These are phyloP conservation scores for Pseudotulostoma volvatum DNA, from an alignment of 495 filamentous ascomycete genomes.

Conservation along the genomic window DNA sequence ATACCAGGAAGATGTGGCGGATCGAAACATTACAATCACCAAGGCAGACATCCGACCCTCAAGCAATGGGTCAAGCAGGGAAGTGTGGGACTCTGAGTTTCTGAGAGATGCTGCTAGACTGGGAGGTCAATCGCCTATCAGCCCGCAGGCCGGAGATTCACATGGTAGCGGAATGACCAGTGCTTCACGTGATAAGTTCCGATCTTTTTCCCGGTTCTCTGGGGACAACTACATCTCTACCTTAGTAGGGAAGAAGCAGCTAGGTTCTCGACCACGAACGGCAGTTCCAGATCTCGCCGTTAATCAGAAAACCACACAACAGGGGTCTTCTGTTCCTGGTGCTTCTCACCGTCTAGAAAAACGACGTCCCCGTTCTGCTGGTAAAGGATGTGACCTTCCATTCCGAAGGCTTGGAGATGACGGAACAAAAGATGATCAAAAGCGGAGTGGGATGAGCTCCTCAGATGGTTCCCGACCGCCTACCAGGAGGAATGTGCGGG, in stretches of 20 bases:
- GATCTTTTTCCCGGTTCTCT: slow-evolving; percentile 3
- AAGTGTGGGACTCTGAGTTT: no score
- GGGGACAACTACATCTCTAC: not conserved
- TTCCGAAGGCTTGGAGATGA: not conserved
- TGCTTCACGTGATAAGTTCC: slow-evolving; percentile 11
- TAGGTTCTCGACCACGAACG: slow-evolving; percentile 10
- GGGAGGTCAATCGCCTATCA: not conserved
- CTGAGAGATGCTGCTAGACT: no score
- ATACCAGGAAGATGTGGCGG: slow-evolving; percentile 31
- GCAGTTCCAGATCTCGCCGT: slow-evolving; percentile 20
- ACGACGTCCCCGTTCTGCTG: not conserved
- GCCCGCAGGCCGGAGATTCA: not conserved
- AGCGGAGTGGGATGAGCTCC: slow-evolving; percentile 1
- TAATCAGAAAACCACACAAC: slow-evolving; percentile 6
- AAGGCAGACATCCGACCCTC: slow-evolving; percentile 1
- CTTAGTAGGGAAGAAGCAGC: slow-evolving; percentile 1
- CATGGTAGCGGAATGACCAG: not conserved
- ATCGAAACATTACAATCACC: slow-evolving; percentile 24
- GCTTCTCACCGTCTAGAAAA: slow-evolving; percentile 11
- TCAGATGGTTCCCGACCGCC: slow-evolving; percentile 7
- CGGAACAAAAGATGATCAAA: not conserved
- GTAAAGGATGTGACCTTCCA: not conserved
- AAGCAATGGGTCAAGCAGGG: not conserved
- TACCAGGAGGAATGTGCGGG: slow-evolving; percentile 25
- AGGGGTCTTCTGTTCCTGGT: slow-evolving; percentile 6